Conservation (phyloP, 345 rosid genomes). For the Syzygium aqueum region DNA sequence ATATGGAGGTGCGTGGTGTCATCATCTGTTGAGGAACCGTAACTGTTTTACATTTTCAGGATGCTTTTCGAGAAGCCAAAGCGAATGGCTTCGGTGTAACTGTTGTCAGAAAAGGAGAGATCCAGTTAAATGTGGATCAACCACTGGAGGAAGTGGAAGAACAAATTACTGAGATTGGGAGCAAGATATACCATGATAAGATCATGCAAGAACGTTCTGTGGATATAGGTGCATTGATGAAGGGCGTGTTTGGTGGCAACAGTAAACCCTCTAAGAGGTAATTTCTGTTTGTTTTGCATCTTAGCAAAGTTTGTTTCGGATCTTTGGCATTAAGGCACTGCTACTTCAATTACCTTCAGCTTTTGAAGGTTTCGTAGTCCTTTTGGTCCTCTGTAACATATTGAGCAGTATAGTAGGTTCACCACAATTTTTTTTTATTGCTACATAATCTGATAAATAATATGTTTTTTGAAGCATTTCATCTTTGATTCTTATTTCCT, state of each 20-base stretch:
- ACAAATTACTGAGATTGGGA: conserved; percentile 63
- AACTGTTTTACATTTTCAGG: conserved; percentile 20
- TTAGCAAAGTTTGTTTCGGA: neutral
- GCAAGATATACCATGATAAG: conserved; percentile 76
- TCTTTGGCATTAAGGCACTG: neutral
- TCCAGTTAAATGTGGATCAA: conserved; percentile 70
- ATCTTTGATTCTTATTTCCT: neutral
- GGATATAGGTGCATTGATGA: conserved; percentile 72
- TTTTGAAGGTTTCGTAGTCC: neutral
- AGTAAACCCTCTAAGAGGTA: conserved; percentile 30
- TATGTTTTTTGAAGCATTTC: neutral
- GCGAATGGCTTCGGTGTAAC: conserved; percentile 78
- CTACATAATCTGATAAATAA: neutral
- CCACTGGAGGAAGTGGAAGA: conserved; percentile 82
- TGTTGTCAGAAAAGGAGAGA: conserved; percentile 65
- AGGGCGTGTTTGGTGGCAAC: conserved; percentile 47
- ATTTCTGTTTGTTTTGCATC: neutral
- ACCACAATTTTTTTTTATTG: neutral
- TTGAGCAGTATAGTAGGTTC: neutral
- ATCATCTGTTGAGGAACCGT: neutral
- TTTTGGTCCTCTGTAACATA: neutral
- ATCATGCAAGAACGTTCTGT: conserved; percentile 71
- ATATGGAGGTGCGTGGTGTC: neutral
- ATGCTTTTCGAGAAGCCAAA: conserved; percentile 81
- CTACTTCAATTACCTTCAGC: neutral